Percentiles rank a stretch among this genome's conserved stretches.
These are phyloP conservation scores for Calendula officinalis DNA, from an alignment of 129 eudicot genomes.

Conservation along the genomic window DNA sequence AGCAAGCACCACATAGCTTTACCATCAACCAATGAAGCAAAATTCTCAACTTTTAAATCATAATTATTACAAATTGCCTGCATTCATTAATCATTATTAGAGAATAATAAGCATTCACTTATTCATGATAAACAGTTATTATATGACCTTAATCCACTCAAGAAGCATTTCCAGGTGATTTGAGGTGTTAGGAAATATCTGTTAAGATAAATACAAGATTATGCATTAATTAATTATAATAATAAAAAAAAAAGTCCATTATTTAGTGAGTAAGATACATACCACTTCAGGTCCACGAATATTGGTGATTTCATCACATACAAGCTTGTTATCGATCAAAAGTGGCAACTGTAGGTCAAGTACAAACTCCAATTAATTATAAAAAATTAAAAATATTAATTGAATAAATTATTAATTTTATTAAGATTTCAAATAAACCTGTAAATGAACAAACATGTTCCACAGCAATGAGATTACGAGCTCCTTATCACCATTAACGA, in stretches of 20 bases:
- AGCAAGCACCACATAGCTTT: conserved; percentile 99
- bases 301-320: conserved; percentile 58
- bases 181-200: conserved; percentile 43
- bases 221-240: not conserved
- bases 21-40: conserved; percentile 80
- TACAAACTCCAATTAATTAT: conserved; percentile 4
- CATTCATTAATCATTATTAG: not conserved
- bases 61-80: conserved; percentile 79
- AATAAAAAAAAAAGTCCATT: not conserved
- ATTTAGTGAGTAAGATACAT: conserved; percentile 24
- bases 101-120: not conserved
- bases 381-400: not conserved
- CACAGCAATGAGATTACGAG: conserved; percentile 78
- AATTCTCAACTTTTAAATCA: conserved; percentile 55
- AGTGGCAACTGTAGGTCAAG: conserved; percentile 73
- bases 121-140: conserved; percentile 1
- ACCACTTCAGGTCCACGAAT: conserved; percentile 60
- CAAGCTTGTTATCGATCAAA: conserved; percentile 52
- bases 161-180: conserved; percentile 75
- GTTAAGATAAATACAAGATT: conserved; percentile 16
- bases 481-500: conserved; percentile 86
- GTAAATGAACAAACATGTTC: conserved; percentile 89
- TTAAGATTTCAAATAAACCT: conserved; percentile 43
- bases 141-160: conserved; percentile 78
- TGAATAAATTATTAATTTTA: not conserved